phyloP scores from a whole-genome alignment of 176 grass and related monocot genomes.

The Metroxylon sagu region DNA sequence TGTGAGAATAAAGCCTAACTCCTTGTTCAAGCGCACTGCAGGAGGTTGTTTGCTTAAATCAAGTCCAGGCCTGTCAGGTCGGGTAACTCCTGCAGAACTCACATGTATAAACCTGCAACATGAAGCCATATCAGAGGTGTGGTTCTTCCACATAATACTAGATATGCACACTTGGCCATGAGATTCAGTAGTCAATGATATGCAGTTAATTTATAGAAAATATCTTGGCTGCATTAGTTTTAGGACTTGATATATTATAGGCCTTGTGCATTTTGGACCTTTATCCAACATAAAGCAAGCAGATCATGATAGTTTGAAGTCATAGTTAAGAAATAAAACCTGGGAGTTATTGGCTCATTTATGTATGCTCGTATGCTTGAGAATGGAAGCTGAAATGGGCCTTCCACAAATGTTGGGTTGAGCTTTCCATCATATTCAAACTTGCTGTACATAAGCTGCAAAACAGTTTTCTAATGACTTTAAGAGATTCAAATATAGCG shows the following conservation, averaged over 20 bases:
- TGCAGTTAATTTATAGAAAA: no score
- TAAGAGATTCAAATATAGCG: neutral
- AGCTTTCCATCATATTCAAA: conserved; percentile 94
- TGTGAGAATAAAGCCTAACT: conserved; percentile 88
- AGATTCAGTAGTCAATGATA: no score
- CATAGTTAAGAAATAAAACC: conserved; percentile 37
- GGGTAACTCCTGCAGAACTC: conserved; percentile 89
- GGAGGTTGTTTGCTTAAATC: conserved; percentile 98
- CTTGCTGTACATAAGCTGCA: conserved; percentile 99
- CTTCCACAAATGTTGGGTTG: conserved; percentile 89
- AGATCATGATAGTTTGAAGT: neutral
- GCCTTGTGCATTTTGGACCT: no score
- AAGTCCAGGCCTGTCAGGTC: conserved; percentile 82
- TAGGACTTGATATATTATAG: neutral
- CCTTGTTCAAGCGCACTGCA: conserved; percentile 93
- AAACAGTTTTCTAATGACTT: conserved; percentile 14
- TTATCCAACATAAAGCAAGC: no score
- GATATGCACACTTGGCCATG: no score
- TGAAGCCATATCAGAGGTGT: conserved; percentile 2
- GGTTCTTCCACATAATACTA: no score
- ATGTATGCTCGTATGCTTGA: conserved; percentile 73
- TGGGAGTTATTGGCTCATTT: conserved; percentile 76
- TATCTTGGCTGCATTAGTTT: neutral
- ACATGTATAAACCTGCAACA: conserved; percentile 77
- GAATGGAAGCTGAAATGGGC: conserved; percentile 95